These are phyloP conservation scores for Dictyostelium citrinum DNA, from an alignment of 78 protist species.

Conservation along the genomic window DNA sequence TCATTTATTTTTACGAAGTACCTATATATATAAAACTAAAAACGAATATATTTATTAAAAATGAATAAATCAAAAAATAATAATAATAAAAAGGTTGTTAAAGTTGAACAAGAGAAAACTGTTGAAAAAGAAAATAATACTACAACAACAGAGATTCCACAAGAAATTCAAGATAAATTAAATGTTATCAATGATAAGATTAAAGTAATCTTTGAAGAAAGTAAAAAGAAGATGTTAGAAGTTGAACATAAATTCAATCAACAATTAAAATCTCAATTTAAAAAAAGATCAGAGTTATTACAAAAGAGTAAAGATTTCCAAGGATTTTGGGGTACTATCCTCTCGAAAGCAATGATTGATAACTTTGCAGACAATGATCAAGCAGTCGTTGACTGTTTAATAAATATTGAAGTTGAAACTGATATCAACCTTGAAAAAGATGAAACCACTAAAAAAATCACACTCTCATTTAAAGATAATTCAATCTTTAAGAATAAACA, in stretches of 20 bases:
- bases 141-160: not conserved
- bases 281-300: constrained; percentile 24
- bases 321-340: not conserved
- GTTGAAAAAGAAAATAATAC: not conserved
- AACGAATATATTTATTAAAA: not conserved
- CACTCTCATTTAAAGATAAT: not conserved
- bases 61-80: not conserved
- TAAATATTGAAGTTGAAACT: not conserved
- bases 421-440: not conserved
- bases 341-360: not conserved
- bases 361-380: not conserved
- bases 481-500: not conserved
- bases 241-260: not conserved
- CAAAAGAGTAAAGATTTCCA: not conserved
- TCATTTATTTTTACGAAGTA: not conserved
- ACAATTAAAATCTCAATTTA: not conserved
- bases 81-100: not conserved
- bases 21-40: not conserved
- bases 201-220: not conserved
- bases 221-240: not conserved
- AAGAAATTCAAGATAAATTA: not conserved
- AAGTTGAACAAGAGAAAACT: not conserved
- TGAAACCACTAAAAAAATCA: not conserved
- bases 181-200: not conserved
- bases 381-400: not conserved